A percentile compares a stretch with the other conserved stretches of the same genome.
These are phyloP conservation scores for Zizania latifolia DNA, from an alignment of 176 grass and related monocot species.

Conservation along the genomic window DNA sequence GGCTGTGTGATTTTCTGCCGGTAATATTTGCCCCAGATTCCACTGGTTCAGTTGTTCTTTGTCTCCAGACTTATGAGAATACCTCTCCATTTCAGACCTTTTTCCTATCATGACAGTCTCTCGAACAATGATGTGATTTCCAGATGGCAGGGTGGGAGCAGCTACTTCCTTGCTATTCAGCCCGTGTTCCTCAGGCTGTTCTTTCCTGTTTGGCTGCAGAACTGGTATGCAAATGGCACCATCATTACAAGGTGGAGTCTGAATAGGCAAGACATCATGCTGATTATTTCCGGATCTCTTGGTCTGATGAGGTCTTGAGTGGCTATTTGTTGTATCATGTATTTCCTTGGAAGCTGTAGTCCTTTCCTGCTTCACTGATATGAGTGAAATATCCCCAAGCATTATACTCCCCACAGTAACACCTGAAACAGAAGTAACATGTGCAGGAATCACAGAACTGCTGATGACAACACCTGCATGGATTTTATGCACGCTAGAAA, in stretches of 20 bases:
- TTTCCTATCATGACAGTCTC: conserved; percentile 24
- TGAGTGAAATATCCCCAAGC: conserved; percentile 15
- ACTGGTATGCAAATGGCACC: conserved; percentile 39
- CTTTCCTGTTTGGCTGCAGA: conserved; percentile 39
- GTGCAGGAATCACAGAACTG: conserved; percentile 20
- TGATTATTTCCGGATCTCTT: conserved; percentile 35
- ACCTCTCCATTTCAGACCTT: conserved; percentile 46
- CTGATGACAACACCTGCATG: conserved; percentile 17
- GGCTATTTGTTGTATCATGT: conserved; percentile 22
- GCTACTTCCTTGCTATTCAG: neutral
- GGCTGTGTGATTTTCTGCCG: neutral
- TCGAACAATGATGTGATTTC: conserved; percentile 15
- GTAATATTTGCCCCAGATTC: conserved; percentile 19
- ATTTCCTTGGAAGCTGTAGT: conserved; percentile 28
- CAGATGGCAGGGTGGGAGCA: conserved; percentile 25
- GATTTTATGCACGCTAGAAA: conserved; percentile 7
- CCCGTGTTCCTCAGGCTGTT: conserved; percentile 29
- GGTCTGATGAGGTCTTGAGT: conserved; percentile 36
- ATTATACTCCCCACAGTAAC: conserved; percentile 37
- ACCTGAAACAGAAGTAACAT: conserved; percentile 24
- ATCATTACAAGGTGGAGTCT: conserved; percentile 35
- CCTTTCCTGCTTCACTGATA: conserved; percentile 6
- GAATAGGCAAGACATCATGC: conserved; percentile 4
- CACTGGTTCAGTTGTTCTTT: conserved; percentile 34
- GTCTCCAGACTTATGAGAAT: conserved; percentile 43